Base-by-base conservation (phyloP, 192 early-diverging fungal species). In the Backusella sp. region DNA sequence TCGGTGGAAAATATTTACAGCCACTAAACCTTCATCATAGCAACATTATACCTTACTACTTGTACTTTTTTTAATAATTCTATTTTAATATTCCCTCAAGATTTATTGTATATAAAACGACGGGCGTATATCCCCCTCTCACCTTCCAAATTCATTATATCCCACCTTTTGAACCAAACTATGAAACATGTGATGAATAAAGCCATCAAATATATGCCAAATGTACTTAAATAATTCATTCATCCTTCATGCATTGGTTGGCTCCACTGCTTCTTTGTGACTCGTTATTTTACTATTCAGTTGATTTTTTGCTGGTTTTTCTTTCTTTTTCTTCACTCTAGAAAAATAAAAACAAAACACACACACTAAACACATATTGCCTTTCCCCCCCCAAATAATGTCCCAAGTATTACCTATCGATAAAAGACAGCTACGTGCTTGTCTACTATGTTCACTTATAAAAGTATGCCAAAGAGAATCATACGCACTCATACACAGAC, bases 381-480 rank as follows among this genome's bases (percentile, higher is more conserved):
- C 15, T 17, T 44, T 4, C 4, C n/a, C 14, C 2, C 30, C 32
- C 32, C 32, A 41, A 34, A 72, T 30, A 42, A 83, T 83, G 82
- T 67, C 78, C 14, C 71, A 76, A 42, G 72, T 79, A 52, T 65
- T 83, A 49, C 92, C 92, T 73, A 83, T 84, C 34, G 91, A 92
- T 37, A 90, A 89, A 75, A 86, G 87, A n/a, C 88, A 92, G 75
- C 83, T 94, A 70, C 89, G 94, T 42, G 92, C 94, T 3, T 96
- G 94, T 44, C 83, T 94, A 17, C 84, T 96, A 26, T 96, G 94
- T 77, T 91, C 90, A 65, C 87, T 96, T 56, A 84, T 96, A 71
- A 94, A 92, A 86, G 89, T 88, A 86, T 17, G 30, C 6, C 0
- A 14, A 30, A 36, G 35, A 67, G 17, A 67, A 36, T 23, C 46